Evolutionary conservation across 2,329 filamentous ascomycete genomes (phyloP), one percentile per base, ranked within the genome.

Genomic region (Dothideomycetes sp.): DNA sequence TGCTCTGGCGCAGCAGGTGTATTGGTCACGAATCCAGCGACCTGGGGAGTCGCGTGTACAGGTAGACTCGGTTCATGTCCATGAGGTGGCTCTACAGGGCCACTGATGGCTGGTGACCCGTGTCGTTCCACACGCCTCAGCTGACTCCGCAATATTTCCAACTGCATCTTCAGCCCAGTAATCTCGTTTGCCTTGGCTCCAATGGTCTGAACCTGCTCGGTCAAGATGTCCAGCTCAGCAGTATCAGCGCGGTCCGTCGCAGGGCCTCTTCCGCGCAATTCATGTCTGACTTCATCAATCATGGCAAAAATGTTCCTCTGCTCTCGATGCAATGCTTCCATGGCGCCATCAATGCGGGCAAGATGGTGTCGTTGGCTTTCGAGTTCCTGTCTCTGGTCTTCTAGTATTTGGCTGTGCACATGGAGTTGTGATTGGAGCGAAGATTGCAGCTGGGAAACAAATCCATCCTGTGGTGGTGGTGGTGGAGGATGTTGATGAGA

Each of bases 371-470:
- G 58, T 39, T 68, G 56, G 9, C 38, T 39, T 15, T 56, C 53
- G n/a, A 68, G 56, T 35, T 67, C 62, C 16, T 55, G 58, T 19
- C 63, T 58, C 41, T 68, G 56, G 17, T 51, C 56, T 19, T 64
- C 58, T 25, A 64, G 55, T 47, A 60, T 56, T 37, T 52, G 57
- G 33, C 64, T 65, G 49, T 69, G 68, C 47, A 64, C 62, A 9
- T 65, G 63, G 19, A 68, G 62, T 46, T 70, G 67, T n/a, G 63
- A 63, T 48, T 70, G 67, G 29, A 70, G 50, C 11, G 65, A 63
- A 28, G 62, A 52, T 47, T 27, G 69, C 18, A 41, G 31, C 10
- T 41, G 29, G 58, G 33, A 63, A 63, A 44, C 65, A 63, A 27
- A 53, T 47, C 57, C 56, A 60, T 58, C 55, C 38, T 43, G 38